phyloP scores from a whole-genome alignment of 2,329 filamentous ascomycete genomes.

The Phaeophleospora eucalypticola region DNA sequence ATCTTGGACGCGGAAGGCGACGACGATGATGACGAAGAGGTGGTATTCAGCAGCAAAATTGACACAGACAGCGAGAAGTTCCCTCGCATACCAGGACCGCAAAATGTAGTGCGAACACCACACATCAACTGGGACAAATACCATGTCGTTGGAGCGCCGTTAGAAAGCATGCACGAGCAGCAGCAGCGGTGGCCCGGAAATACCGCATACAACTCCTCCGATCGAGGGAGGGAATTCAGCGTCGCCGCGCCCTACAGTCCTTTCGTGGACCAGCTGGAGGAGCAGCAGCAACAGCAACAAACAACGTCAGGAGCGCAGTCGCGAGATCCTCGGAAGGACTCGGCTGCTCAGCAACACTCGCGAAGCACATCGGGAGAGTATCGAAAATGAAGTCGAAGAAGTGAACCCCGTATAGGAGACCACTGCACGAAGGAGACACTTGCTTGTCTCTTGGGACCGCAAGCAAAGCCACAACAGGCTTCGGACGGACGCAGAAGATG shows the following conservation, averaged over 20 bases:
- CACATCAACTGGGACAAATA: conserved; percentile 95
- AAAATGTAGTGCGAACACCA: conserved; percentile 79
- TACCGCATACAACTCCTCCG: conserved; percentile 13
- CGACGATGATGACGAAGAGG: conserved; percentile 29
- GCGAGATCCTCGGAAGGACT: background rate
- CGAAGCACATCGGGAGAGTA: background rate
- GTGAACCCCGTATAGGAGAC: background rate
- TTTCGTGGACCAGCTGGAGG: conserved; percentile 46
- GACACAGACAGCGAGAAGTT: conserved; percentile 41
- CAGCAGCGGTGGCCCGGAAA: conserved; percentile 63
- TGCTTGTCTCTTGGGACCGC: background rate
- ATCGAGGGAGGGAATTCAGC: conserved; percentile 44
- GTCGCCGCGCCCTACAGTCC: conserved; percentile 59
- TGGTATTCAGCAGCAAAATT: background rate
- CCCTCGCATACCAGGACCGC: conserved; percentile 66
- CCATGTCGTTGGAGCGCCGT: conserved; percentile 75
- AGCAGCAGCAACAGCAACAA: no score
- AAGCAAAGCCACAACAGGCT: no score
- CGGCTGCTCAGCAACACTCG: background rate
- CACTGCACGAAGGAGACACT: background rate
- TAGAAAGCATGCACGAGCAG: conserved; percentile 80
- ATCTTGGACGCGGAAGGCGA: conserved; percentile 34
- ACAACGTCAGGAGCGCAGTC: background rate
- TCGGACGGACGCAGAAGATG: no score
- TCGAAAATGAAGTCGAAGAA: background rate